Conservation (phyloP, 1,139 yeast genomes). For the Pichia inconspicua region DNA sequence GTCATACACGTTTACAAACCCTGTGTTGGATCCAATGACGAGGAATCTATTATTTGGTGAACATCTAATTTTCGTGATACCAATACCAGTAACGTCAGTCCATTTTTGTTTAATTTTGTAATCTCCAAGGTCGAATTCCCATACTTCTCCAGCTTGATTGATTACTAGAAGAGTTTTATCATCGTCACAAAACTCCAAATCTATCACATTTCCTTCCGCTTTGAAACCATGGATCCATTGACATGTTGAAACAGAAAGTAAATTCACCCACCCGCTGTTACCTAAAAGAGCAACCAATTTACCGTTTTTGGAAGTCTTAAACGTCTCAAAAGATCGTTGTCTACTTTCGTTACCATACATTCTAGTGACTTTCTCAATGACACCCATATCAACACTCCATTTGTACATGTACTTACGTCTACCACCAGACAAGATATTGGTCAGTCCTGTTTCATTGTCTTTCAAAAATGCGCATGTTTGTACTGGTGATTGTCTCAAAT, state of each 20-base stretch:
- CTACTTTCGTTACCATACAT: slow-evolving; percentile 85
- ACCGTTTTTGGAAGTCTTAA: slow-evolving; percentile 66
- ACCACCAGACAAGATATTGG: slow-evolving; percentile 75
- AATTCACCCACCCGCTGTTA: slow-evolving; percentile 82
- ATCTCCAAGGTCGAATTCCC: slow-evolving; percentile 66
- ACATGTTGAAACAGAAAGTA: slow-evolving; percentile 68
- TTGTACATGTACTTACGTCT: slow-evolving; percentile 86
- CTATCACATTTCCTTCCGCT: slow-evolving; percentile 75
- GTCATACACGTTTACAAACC: slow-evolving; percentile 85
- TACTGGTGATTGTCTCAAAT: slow-evolving; percentile 71
- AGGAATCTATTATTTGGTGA: slow-evolving; percentile 57
- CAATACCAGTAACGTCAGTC: slow-evolving; percentile 84
- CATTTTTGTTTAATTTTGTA: slow-evolving; percentile 56
- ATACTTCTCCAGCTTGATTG: slow-evolving; percentile 78
- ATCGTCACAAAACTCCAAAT: slow-evolving; percentile 52
- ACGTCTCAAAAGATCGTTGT: slow-evolving; percentile 83
- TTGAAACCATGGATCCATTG: slow-evolving; percentile 85
- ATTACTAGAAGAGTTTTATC: slow-evolving; percentile 41
- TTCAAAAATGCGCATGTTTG: slow-evolving; percentile 55
- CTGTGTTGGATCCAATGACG: slow-evolving; percentile 84
- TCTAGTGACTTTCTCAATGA: slow-evolving; percentile 74
- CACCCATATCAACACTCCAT: slow-evolving; percentile 65
- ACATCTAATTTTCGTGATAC: slow-evolving; percentile 68
- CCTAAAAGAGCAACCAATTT: slow-evolving; percentile 71
- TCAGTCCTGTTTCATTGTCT: slow-evolving; percentile 31